Evolutionary conservation across 2,329 filamentous ascomycete species (phyloP).

Genomic region (Paecilomyces sp.): DNA sequence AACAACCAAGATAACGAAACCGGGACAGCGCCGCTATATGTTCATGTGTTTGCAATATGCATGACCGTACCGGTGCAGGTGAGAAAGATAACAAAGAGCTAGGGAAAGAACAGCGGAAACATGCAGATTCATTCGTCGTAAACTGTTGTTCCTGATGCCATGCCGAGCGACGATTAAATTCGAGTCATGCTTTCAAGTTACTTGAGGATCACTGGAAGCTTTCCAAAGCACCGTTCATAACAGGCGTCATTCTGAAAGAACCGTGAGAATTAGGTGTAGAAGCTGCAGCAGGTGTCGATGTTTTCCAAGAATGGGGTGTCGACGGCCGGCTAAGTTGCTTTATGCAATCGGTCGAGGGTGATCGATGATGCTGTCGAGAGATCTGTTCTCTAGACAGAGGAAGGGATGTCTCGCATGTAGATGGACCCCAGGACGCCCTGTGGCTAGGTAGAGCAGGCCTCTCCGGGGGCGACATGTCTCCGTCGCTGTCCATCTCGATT

Average conservation of each 20-base stretch:
- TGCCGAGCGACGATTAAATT: not conserved
- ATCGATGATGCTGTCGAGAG: not conserved
- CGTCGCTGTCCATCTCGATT: constrained; percentile 7
- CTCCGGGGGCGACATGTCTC: constrained; percentile 1
- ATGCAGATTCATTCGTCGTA: not conserved
- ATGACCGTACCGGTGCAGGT: not conserved
- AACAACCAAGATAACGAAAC: not conserved
- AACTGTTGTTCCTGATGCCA: not conserved
- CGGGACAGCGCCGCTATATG: not conserved
- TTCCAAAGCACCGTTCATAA: not conserved
- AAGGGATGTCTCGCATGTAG: not conserved
- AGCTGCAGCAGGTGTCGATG: not conserved
- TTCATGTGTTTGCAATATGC: not conserved
- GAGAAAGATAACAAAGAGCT: not conserved
- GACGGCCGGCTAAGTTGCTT: not conserved
- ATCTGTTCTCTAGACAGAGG: not conserved
- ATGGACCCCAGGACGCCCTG: constrained; percentile 6
- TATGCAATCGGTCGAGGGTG: not conserved
- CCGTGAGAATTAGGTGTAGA: not conserved
- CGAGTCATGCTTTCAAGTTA: not conserved
- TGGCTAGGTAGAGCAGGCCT: constrained; percentile 1
- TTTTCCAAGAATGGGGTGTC: not conserved
- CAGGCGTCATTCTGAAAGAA: not conserved
- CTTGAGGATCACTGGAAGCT: not conserved
- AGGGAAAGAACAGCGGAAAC: not conserved